Conservation (phyloP, 176 grass and related monocot species). For the Rhynchospora pubera region DNA sequence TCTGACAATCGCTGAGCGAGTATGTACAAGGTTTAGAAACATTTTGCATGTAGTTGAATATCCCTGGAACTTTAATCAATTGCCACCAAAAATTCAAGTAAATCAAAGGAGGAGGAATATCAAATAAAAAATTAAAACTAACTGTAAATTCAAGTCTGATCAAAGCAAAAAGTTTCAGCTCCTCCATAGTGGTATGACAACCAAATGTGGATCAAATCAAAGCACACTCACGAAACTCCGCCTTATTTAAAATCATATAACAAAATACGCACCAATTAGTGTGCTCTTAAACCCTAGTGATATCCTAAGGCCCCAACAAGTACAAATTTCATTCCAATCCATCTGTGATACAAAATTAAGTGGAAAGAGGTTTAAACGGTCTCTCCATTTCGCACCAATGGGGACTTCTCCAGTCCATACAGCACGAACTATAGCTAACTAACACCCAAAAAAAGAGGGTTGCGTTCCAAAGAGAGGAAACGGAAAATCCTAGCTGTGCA, state of each 20-base stretch:
- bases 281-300: conserved; percentile 7
- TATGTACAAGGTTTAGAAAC: not conserved
- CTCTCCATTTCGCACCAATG: not conserved
- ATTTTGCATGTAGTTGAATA: not conserved
- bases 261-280: not conserved
- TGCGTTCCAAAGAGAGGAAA: not conserved
- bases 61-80: not conserved
- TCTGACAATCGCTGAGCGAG: not conserved
- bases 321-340: not conserved
- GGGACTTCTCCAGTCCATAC: not conserved
- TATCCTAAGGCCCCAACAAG: not conserved
- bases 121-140: not conserved
- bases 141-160: not conserved
- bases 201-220: not conserved
- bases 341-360: not conserved
- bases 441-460: not conserved
- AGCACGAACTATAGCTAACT: not conserved
- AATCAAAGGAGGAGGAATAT: not conserved
- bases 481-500: not conserved
- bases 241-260: not conserved
- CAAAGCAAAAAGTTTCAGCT: not conserved
- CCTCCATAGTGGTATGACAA: not conserved
- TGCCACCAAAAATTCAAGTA: not conserved
- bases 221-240: not conserved
- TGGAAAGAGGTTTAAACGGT: not conserved